A percentile compares a stretch with the other conserved stretches of the same genome.
phyloP scores from a whole-genome alignment of 169 alveolate species.

The Cystoisospora suis region DNA sequence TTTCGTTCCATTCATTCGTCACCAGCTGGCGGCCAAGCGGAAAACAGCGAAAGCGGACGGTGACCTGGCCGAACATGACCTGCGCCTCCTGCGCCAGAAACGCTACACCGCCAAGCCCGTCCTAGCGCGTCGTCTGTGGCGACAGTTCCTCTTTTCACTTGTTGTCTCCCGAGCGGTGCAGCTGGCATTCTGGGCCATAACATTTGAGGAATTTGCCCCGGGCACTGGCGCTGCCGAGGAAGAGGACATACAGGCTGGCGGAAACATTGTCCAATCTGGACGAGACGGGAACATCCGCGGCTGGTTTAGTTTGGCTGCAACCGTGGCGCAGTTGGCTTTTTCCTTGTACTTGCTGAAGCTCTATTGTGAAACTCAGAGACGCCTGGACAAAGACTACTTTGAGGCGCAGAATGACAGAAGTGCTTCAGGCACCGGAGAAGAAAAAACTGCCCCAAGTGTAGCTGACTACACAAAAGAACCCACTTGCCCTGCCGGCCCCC shows the following conservation, averaged over 20 bases:
- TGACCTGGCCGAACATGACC: not conserved
- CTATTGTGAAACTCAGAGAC: not conserved
- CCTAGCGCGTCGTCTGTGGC: not conserved
- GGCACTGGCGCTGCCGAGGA: too few relatives aligned
- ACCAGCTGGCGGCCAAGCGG: not conserved
- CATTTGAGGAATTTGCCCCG: not conserved
- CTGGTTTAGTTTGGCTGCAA: not conserved
- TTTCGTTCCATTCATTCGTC: not conserved
- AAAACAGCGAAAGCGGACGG: not conserved
- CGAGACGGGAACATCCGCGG: not conserved
- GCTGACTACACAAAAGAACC: too few relatives aligned
- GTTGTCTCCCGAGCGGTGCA: not conserved
- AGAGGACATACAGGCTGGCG: not conserved
- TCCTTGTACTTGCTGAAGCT: not conserved
- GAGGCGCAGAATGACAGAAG: not conserved
- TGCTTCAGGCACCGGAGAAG: too few relatives aligned
- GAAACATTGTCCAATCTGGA: not conserved
- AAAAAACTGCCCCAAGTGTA: too few relatives aligned
- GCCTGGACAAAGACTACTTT: not conserved
- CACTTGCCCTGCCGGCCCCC: too few relatives aligned
- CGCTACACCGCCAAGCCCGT: not conserved
- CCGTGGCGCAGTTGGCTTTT: not conserved
- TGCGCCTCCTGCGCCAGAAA: not conserved
- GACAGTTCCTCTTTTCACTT: conserved; percentile 11
- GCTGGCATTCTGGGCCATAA: not conserved